Evolutionary conservation across 352 stramenopile species (phyloP).

Genomic region (Achlya hypogyna): DNA sequence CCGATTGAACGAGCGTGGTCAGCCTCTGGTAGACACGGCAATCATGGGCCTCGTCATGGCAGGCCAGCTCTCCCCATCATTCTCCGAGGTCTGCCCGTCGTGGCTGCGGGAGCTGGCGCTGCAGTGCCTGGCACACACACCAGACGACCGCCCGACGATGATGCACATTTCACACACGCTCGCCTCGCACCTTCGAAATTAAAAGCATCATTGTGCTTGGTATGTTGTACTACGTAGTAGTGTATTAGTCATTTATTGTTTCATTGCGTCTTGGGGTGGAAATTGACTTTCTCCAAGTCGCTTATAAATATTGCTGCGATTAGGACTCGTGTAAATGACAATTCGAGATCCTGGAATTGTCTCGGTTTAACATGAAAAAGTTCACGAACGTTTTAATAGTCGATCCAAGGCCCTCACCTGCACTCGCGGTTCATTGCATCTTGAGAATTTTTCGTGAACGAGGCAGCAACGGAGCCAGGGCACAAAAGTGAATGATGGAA

Average conservation of each 20-base stretch:
- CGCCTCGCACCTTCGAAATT: too few species aligned
- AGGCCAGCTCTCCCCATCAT: background rate
- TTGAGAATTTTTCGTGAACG: background rate
- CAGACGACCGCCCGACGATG: background rate
- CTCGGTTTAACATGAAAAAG: too few species aligned
- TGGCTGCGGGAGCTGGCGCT: background rate
- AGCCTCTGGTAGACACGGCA: conserved; percentile 2
- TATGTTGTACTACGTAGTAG: background rate
- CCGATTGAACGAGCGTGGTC: background rate
- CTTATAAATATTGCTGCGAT: background rate
- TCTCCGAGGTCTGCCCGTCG: background rate
- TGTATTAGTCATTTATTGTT: background rate
- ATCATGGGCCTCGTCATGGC: conserved; percentile 2
- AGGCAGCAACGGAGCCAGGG: background rate
- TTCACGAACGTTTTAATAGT: too few species aligned
- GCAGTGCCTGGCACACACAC: background rate
- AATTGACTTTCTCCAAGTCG: background rate
- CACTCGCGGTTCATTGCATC: background rate
- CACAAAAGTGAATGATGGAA: background rate
- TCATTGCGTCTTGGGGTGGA: too few species aligned
- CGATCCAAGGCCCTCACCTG: background rate
- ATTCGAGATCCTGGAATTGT: too few species aligned
- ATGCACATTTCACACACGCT: background rate
- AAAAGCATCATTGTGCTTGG: background rate
- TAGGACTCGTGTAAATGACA: background rate